Evolutionary conservation across 1,284 basidiomycete species (phyloP).

Genomic region (Leccinum pseudoinsigne): DNA sequence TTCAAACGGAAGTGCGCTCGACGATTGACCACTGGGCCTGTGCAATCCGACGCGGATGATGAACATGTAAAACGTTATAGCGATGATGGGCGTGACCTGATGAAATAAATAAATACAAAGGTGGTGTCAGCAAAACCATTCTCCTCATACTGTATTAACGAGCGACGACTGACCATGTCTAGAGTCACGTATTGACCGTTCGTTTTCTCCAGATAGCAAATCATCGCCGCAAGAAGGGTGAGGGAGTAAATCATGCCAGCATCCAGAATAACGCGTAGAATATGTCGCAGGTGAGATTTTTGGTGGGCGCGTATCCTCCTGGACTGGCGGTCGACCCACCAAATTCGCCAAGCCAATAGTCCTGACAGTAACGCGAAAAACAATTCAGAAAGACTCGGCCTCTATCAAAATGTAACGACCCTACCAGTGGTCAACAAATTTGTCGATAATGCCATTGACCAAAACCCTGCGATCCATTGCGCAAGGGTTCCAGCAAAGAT

Average conservation of each 20-base stretch:
- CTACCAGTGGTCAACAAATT: conserved; percentile 1
- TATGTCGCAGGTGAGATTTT: background rate
- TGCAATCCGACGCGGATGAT: background rate
- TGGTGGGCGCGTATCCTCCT: background rate
- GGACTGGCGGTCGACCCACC: conserved; percentile 1
- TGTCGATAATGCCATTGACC: background rate
- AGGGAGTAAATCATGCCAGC: conserved; percentile 3
- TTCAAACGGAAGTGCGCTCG: background rate
- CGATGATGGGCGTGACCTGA: background rate
- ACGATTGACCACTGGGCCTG: background rate
- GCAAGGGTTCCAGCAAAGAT: background rate
- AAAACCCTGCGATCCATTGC: conserved; percentile 1
- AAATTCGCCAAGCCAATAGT: conserved; percentile 1
- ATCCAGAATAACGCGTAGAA: conserved; percentile 1
- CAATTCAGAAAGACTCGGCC: background rate
- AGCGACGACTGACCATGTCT: background rate
- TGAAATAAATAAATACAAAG: background rate
- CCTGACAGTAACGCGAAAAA: background rate
- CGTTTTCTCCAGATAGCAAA: background rate
- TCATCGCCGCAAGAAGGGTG: background rate
- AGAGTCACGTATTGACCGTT: conserved; percentile 4
- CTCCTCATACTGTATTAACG: background rate
- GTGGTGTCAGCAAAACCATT: background rate
- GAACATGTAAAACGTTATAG: background rate
- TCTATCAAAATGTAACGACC: background rate